Base-by-base conservation (phyloP, 768 basidiomycete genomes). In the Tephrocybe sp. region DNA sequence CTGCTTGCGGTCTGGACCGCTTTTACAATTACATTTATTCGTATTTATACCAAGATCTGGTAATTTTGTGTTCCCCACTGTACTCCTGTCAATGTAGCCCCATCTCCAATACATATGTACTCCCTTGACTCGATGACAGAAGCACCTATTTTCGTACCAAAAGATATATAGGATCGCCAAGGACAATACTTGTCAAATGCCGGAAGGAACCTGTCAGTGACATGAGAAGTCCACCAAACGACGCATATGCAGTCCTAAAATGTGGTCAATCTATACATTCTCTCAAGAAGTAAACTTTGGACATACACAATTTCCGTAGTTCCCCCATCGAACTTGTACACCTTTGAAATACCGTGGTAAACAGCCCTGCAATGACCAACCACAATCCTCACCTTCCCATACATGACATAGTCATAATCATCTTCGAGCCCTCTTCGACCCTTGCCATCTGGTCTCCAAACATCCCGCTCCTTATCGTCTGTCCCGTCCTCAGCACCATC, bases 391-490 rank as follows among this genome's bases (percentile, higher is more conserved):
- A 95, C 93, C 85, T 95, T 98, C 26, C 96, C 96, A 67, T 92
- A 94, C 94, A 98, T 98, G 58, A 99, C 96, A 75, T 98, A 99
- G 64, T 98, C 95, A 63, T 93, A 99, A 58, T 98, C 94, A 52
- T 93, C 89, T 57, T 98, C 96, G 23, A 99, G 67, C 10, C 86
- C 95, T 65, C 81, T 78, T 58, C 77, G 79, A 12, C 81, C 91
- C 69, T 86, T 93, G 32, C 86, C 86, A 63, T 91, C 90, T 45
- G 91, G 91, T 62, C 91, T 73, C 91, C 91, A 93, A 15, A 87
- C 80, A 63, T 89, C 79, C 49, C 85, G 72, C 58, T 90, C 88
- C 66, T 90, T 84, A 61, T 90, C 88, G 20, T 84, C 81, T 23
- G 67, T 58, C 4, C 84, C 83, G 9, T 79, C 81, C 2, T 70